These are phyloP conservation scores for Boletus rufocinnamomeus DNA, from an alignment of 768 basidiomycete species.

Conservation along the genomic window DNA sequence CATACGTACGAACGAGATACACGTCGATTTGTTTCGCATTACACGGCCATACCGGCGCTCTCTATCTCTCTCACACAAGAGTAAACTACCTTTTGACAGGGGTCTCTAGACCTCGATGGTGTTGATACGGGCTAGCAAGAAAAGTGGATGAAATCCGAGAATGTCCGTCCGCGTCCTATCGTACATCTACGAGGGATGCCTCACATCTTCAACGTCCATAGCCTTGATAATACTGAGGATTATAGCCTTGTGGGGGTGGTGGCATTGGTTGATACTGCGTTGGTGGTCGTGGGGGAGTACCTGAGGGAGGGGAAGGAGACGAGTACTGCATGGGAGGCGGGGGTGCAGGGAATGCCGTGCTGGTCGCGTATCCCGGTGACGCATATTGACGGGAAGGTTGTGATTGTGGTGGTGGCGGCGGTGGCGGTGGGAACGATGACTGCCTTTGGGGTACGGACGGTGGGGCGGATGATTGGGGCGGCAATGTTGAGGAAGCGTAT, in stretches of 20 bases:
- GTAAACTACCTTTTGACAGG: not conserved
- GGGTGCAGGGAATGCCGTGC: conserved; percentile 29
- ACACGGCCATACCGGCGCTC: too few relatives aligned
- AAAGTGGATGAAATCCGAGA: not conserved
- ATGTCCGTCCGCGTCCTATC: not conserved
- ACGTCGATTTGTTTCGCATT: not conserved
- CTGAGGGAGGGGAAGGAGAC: conserved; percentile 21
- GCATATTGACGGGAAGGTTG: conserved; percentile 26
- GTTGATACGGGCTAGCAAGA: not conserved
- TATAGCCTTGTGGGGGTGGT: conserved; percentile 36
- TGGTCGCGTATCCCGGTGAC: conserved; percentile 14
- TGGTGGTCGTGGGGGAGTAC: conserved; percentile 16
- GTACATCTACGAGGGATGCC: not conserved
- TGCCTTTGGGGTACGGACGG: conserved; percentile 30
- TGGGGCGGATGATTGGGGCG: conserved; percentile 15
- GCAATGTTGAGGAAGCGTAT: conserved; percentile 2
- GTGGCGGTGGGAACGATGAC: conserved; percentile 23
- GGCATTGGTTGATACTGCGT: conserved; percentile 32
- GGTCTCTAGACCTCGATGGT: not conserved
- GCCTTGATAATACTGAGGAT: conserved; percentile 32
- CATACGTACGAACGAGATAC: not conserved
- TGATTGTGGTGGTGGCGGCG: conserved; percentile 18
- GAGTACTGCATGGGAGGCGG: conserved; percentile 31
- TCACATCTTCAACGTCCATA: conserved; percentile 28
- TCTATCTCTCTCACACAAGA: not conserved